Percentiles rank a stretch among this genome's conserved stretches.
Conservation (phyloP, 2,329 filamentous ascomycete genomes). For the Fusarium sp. region DNA sequence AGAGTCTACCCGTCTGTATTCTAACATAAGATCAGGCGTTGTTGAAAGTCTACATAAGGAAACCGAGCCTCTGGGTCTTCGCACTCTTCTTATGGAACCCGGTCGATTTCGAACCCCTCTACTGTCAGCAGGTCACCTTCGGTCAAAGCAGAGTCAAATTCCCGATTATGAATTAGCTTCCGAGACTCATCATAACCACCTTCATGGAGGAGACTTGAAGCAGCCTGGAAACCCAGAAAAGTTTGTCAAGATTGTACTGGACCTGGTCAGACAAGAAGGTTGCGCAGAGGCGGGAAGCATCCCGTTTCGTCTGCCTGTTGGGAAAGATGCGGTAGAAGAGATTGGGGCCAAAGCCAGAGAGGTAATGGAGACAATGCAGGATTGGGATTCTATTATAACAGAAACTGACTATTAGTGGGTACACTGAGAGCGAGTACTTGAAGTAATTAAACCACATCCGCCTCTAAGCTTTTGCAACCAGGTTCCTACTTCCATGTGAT, state of each 20-base stretch:
- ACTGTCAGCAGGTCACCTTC: neutral
- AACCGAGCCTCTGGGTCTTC: slow-evolving; percentile 3
- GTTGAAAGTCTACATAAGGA: slow-evolving; percentile 19
- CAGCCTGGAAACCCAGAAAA: slow-evolving; percentile 9
- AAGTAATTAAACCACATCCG: neutral
- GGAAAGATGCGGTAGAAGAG: slow-evolving; percentile 46
- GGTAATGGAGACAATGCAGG: slow-evolving; percentile 35
- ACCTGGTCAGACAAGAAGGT: slow-evolving; percentile 11
- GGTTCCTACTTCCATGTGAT: neutral
- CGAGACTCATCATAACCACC: neutral
- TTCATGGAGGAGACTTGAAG: neutral
- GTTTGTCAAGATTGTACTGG: slow-evolving; percentile 3
- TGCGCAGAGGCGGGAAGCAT: neutral
- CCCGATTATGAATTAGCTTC: slow-evolving; percentile 3
- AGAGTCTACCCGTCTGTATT: neutral
- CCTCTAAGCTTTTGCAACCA: neutral
- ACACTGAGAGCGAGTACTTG: neutral
- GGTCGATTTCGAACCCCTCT: slow-evolving; percentile 16
- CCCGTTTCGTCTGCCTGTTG: slow-evolving; percentile 46
- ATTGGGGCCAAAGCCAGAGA: slow-evolving; percentile 39
- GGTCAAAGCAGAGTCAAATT: neutral
- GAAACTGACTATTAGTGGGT: slow-evolving; percentile 32
- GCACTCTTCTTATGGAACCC: slow-evolving; percentile 10
- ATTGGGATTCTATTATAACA: slow-evolving; percentile 43
- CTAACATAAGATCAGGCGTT: neutral